Evolutionary conservation across 2,329 filamentous ascomycete species (phyloP).

Genomic region (Cytospora leucostoma): DNA sequence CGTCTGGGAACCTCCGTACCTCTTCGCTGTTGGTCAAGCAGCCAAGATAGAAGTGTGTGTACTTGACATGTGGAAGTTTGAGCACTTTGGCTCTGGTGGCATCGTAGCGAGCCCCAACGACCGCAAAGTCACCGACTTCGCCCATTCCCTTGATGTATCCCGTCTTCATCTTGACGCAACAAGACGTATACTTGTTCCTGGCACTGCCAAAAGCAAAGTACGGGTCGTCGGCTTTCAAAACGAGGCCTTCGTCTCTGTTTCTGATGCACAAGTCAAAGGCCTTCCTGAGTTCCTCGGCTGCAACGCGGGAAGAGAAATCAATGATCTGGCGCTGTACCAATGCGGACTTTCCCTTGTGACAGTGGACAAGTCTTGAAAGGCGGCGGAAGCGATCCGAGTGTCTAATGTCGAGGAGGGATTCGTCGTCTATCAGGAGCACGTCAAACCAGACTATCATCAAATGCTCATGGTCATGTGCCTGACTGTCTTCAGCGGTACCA

Average conservation of each 20-base stretch:
- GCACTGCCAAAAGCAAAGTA: slow-evolving; percentile 64
- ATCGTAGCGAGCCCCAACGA: slow-evolving; percentile 75
- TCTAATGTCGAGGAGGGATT: slow-evolving; percentile 51
- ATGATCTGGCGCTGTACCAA: slow-evolving; percentile 68
- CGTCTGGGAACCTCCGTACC: slow-evolving; percentile 49
- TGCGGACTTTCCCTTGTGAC: slow-evolving; percentile 62
- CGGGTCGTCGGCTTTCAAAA: slow-evolving; percentile 77
- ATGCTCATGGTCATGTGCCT: slow-evolving; percentile 55
- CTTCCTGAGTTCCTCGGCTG: slow-evolving; percentile 57
- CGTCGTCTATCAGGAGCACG: slow-evolving; percentile 54
- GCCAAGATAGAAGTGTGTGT: slow-evolving; percentile 80
- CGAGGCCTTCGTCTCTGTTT: slow-evolving; percentile 72
- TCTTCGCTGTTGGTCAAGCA: slow-evolving; percentile 71
- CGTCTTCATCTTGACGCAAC: slow-evolving; percentile 83
- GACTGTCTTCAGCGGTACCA: slow-evolving; percentile 68
- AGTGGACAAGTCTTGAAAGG: slow-evolving; percentile 56
- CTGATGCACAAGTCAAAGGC: slow-evolving; percentile 69
- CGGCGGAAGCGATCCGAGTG: slow-evolving; percentile 63
- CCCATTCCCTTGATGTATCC: slow-evolving; percentile 79
- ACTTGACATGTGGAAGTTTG: slow-evolving; percentile 56
- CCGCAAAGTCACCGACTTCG: slow-evolving; percentile 79
- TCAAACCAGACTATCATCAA: slow-evolving; percentile 66
- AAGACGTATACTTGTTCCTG: slow-evolving; percentile 43
- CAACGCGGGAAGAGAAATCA: slow-evolving; percentile 60
- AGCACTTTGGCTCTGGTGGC: slow-evolving; percentile 60